These are phyloP conservation scores for Pyrus hybrid DNA, from an alignment of 331 rosid genomes.

Conservation along the genomic window DNA sequence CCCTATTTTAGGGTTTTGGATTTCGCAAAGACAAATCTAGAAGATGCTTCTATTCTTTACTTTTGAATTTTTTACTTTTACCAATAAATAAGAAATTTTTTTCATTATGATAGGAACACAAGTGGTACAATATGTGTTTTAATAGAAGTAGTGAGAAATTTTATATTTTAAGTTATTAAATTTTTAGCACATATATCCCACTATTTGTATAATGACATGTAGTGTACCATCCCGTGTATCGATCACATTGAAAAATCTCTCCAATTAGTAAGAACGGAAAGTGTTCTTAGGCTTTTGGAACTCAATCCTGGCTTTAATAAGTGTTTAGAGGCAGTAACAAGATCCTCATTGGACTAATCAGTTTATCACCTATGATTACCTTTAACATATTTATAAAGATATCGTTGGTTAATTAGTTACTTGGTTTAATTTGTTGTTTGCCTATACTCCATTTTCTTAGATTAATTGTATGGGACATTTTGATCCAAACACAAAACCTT, in stretches of 20 bases:
- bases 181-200: no score
- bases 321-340: constrained; percentile 21
- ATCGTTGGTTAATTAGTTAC: not conserved
- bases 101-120: no score
- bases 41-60: not conserved
- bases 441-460: not conserved
- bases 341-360: constrained; percentile 20
- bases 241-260: no score
- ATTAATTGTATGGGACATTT: not conserved
- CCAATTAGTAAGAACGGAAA: constrained; percentile 6
- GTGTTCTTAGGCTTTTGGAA: constrained; percentile 30
- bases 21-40: constrained; percentile 30
- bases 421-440: not conserved
- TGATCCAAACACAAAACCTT: no score
- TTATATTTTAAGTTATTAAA: no score
- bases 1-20: constrained; percentile 1
- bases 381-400: constrained; percentile 1
- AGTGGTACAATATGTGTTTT: no score
- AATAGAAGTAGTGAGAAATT: no score
- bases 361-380: constrained; percentile 12
- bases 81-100: not conserved
- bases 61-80: not conserved
- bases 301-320: constrained; percentile 18
- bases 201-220: no score
- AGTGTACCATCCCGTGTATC: no score